A percentile compares a stretch with the other conserved stretches of the same genome.
phyloP scores from a whole-genome alignment of 2,329 filamentous ascomycete species.

The Microsporum ferrugineum region DNA sequence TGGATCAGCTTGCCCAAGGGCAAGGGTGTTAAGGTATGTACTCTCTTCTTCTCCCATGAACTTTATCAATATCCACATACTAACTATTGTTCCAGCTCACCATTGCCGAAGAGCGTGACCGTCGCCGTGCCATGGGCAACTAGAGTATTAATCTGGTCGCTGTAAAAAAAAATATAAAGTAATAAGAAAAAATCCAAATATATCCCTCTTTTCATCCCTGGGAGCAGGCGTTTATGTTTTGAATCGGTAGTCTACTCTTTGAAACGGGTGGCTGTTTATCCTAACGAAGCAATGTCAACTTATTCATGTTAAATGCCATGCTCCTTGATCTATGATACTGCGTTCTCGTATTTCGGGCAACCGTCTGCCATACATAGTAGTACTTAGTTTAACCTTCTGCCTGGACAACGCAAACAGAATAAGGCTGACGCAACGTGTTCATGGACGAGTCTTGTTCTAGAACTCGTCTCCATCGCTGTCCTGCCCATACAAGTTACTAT shows the following conservation, averaged over 20 bases:
- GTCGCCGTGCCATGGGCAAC: constrained; percentile 59
- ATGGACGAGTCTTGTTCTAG: neutral
- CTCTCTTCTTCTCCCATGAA: neutral
- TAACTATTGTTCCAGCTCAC: constrained; percentile 50
- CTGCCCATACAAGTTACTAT: neutral
- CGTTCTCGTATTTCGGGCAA: neutral
- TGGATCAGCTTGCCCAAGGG: constrained; percentile 99
- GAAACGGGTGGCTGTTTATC: neutral
- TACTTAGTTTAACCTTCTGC: neutral
- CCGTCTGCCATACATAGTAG: neutral
- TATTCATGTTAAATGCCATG: neutral
- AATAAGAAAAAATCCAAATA: constrained; percentile 1
- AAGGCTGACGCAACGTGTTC: neutral
- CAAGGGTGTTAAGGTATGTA: constrained; percentile 85
- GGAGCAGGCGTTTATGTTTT: neutral
- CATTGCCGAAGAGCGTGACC: constrained; percentile 98
- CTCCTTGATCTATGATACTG: neutral
- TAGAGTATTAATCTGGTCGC: neutral
- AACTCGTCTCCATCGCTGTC: neutral
- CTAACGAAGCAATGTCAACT: constrained; percentile 2
- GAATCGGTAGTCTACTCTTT: neutral
- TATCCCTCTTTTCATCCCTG: neutral
- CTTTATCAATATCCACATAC: neutral
- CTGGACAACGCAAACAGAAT: neutral
- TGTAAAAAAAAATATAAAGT: constrained; percentile 1